Evolutionary conservation across 2,329 filamentous ascomycete genomes (phyloP), one percentile per base, ranked within the genome.

Genomic region (Aspergillus cejpii): DNA sequence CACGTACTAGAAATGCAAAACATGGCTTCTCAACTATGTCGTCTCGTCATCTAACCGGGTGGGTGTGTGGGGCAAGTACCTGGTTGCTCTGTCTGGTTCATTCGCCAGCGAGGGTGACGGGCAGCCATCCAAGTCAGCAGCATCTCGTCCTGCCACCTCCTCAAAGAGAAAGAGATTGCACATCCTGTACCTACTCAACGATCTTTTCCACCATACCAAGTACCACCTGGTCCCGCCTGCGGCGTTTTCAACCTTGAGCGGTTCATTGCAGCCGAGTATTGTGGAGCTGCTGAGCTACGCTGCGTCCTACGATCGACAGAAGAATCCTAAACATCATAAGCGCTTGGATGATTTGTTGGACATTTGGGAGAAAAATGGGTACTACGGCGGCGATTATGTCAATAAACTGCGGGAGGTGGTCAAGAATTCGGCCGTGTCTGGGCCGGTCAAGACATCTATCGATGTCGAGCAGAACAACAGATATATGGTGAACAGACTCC

Each of bases 1-100:
- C 47, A 40, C 51, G 53, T 45, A 57, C 49, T 79, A 94, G 89
- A 85, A 80, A 75, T 90, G 86, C 78, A 94, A 90, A 78, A 75
- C 79, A 69, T 94, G 87, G 87, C 83, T 91, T 59, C 69, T 89
- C 62, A 76, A 77, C 57, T 79, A 88, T 71, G 74, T 91, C 62
- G 74, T 79, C 57, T 76, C 77, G 46, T 92, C 87, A 48, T 65
- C 77, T 45, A 72, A 76, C 54, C 82, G 88, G 57, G 76, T 80
- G 53, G 70, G 74, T 47, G 78, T 83, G 33, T 71, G 94, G 54
- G 85, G 80, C 55, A 90, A 87, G 68, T 94, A 87, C 67, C 71
- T 94, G 51, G 75, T 77, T 49, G 80, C 83, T 38, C 70, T 91
- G 47, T 77, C 84, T 53, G 79, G 75, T 50, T 83, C 82, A 33